Conservation (phyloP, 2,329 filamentous ascomycete genomes). For the Ustulina deusta region DNA sequence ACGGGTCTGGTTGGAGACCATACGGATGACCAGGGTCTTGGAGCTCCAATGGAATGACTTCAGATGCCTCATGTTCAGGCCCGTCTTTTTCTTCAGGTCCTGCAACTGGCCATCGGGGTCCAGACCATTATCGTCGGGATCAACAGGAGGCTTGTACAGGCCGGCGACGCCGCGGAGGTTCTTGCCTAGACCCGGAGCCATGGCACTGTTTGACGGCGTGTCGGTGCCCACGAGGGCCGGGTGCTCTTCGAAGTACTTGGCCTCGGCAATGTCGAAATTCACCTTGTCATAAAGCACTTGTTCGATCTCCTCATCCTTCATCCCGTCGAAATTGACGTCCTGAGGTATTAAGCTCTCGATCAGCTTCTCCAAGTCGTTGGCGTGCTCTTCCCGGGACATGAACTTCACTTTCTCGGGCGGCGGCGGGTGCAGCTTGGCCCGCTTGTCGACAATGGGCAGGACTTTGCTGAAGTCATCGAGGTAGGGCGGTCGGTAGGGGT, state of each 20-base stretch:
- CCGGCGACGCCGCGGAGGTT: conserved; percentile 66
- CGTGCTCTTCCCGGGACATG: conserved; percentile 72
- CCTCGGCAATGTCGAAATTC: conserved; percentile 41
- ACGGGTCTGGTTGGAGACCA: conserved; percentile 92
- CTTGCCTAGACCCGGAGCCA: conserved; percentile 63
- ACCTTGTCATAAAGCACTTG: conserved; percentile 51
- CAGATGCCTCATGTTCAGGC: conserved; percentile 63
- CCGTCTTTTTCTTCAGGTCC: conserved; percentile 66
- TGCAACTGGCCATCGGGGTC: conserved; percentile 65
- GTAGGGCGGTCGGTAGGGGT: conserved; percentile 79
- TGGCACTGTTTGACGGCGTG: conserved; percentile 55
- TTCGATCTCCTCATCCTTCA: conserved; percentile 62
- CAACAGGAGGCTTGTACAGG: conserved; percentile 61
- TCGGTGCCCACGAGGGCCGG: conserved; percentile 53
- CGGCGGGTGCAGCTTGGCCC: conserved; percentile 62
- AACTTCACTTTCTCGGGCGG: conserved; percentile 69
- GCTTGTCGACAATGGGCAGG: conserved; percentile 82
- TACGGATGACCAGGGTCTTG: conserved; percentile 79
- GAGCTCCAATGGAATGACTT: conserved; percentile 60
- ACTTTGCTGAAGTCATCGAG: conserved; percentile 85
- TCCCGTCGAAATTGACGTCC: conserved; percentile 60
- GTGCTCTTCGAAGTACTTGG: conserved; percentile 50
- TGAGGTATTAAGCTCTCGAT: conserved; percentile 58
- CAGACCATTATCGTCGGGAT: conserved; percentile 63
- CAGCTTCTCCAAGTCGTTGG: conserved; percentile 66